Evolutionary conservation across 441 rosid genomes (phyloP).

Genomic region (Kokia cookei): DNA sequence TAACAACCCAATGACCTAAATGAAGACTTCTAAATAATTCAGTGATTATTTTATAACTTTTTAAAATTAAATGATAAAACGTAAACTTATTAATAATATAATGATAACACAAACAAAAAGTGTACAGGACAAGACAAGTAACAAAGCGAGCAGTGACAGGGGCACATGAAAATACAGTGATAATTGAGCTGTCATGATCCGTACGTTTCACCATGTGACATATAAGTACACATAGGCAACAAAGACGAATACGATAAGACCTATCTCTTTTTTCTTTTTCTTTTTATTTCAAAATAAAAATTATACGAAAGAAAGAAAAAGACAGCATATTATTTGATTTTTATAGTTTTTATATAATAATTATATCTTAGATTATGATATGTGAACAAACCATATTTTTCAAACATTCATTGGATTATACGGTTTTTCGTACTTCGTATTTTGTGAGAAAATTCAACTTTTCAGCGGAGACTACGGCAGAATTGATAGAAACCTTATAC

Average conservation of each 20-base stretch:
- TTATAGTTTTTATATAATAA: no score
- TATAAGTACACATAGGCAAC: background rate
- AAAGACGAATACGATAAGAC: background rate
- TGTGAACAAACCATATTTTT: no score
- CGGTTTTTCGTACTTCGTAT: background rate
- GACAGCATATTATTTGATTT: no score
- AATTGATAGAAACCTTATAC: background rate
- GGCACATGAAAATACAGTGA: background rate
- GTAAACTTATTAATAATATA: no score
- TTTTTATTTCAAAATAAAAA: background rate
- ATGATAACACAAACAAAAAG: background rate
- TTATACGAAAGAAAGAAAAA: no score
- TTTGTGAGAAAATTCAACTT: background rate
- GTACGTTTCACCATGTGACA: constrained; percentile 5
- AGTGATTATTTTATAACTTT: no score
- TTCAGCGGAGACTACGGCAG: background rate
- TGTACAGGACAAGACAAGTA: background rate
- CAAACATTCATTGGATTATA: background rate
- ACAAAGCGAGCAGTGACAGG: background rate
- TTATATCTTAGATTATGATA: no score
- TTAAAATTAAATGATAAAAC: no score
- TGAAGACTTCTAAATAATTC: accelerated
- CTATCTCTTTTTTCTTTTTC: background rate
- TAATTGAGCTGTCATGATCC: background rate
- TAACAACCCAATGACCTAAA: no score